Percentiles rank a stretch among this genome's conserved stretches.
Evolutionary conservation across 2,329 filamentous ascomycete genomes (phyloP).

Genomic region (Penicillium sp.): DNA sequence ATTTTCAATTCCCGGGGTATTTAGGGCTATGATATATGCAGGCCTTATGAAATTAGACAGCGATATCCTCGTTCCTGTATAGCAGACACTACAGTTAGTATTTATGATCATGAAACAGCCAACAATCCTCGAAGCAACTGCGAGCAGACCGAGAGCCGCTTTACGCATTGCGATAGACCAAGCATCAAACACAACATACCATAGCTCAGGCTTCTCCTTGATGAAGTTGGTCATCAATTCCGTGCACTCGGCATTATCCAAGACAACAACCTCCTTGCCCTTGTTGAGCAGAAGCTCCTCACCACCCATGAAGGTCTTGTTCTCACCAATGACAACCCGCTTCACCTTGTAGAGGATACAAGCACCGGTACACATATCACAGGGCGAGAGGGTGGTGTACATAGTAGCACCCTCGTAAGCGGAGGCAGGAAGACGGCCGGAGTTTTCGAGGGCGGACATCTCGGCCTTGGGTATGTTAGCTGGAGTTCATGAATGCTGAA

Average conservation of each 20-base stretch:
- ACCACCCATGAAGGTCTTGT: slow-evolving; percentile 71
- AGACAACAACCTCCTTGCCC: slow-evolving; percentile 71
- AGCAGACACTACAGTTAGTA: slow-evolving; percentile 16
- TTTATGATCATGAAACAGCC: slow-evolving; percentile 6
- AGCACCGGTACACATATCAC: slow-evolving; percentile 79
- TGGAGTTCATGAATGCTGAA: not conserved
- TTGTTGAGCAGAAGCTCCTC: slow-evolving; percentile 67
- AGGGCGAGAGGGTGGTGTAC: slow-evolving; percentile 78
- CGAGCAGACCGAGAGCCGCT: not conserved
- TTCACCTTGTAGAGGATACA: slow-evolving; percentile 73
- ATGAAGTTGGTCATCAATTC: slow-evolving; percentile 72
- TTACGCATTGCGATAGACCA: not conserved
- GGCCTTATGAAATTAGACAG: slow-evolving; percentile 41
- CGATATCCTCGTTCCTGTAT: slow-evolving; percentile 60
- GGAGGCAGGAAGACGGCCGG: slow-evolving; percentile 67
- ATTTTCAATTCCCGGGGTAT: slow-evolving; percentile 3
- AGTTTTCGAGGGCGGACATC: slow-evolving; percentile 72
- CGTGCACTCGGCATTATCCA: slow-evolving; percentile 65
- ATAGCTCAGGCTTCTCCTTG: slow-evolving; percentile 67
- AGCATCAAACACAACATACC: slow-evolving; percentile 50
- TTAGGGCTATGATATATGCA: slow-evolving; percentile 13
- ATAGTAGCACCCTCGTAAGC: slow-evolving; percentile 73
- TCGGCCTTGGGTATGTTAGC: slow-evolving; percentile 58
- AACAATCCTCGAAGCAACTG: not conserved
- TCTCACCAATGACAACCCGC: slow-evolving; percentile 75